Conservation (phyloP, 805 yeast genomes). For the Candida jianshihensis region DNA sequence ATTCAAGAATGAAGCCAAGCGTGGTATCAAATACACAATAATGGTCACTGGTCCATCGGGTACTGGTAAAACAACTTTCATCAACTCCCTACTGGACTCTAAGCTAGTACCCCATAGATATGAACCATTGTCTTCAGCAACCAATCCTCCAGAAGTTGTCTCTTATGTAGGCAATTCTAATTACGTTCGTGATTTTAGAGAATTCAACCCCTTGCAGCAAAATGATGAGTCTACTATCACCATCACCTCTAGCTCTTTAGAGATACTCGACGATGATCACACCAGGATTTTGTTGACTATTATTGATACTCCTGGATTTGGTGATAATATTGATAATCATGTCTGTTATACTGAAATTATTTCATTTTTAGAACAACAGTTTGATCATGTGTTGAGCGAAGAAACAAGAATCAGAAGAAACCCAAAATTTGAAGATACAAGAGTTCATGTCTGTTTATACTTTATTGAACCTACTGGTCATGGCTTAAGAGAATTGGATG, state of each 20-base stretch:
- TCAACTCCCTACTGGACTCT: conserved; percentile 60
- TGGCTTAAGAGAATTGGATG: conserved; percentile 69
- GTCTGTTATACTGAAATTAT: conserved; percentile 61
- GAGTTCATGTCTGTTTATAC: conserved; percentile 69
- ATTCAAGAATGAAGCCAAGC: conserved; percentile 59
- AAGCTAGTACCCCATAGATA: conserved; percentile 55
- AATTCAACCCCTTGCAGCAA: conserved; percentile 55
- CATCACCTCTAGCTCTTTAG: conserved; percentile 58
- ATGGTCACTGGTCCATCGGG: conserved; percentile 71
- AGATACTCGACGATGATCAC: conserved; percentile 55
- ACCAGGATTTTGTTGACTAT: conserved; percentile 48
- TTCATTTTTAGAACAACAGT: conserved; percentile 66
- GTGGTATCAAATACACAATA: conserved; percentile 68
- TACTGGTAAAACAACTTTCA: conserved; percentile 71
- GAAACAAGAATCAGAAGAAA: conserved; percentile 84
- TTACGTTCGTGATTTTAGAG: conserved; percentile 49
- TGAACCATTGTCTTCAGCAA: conserved; percentile 28
- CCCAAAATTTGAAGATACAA: conserved; percentile 71
- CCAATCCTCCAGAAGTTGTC: conserved; percentile 21
- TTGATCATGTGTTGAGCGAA: conserved; percentile 73
- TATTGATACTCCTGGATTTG: conserved; percentile 78
- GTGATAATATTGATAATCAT: conserved; percentile 60
- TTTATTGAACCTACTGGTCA: conserved; percentile 75
- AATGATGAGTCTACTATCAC: conserved; percentile 70
- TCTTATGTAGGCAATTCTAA: conserved; percentile 15